phyloP scores from a whole-genome alignment of 345 rosid genomes.

The Euclidium syriacum region DNA sequence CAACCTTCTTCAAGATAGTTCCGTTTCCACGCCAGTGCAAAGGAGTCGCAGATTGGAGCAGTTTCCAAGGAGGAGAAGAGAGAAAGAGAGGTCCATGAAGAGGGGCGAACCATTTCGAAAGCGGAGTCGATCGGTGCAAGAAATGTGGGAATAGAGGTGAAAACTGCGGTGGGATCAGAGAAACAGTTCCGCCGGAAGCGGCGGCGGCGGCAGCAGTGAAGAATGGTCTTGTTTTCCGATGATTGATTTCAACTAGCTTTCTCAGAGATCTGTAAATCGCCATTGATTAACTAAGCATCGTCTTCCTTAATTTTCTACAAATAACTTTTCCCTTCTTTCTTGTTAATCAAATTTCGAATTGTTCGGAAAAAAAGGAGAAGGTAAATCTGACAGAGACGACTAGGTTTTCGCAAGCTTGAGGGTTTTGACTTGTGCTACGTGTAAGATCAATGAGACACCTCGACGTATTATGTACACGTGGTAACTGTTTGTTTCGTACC shows the following conservation, averaged over 20 bases:
- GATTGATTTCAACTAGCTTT: constrained; percentile 29
- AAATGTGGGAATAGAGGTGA: constrained; percentile 30
- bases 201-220: constrained; percentile 30
- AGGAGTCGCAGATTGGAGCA: constrained; percentile 76
- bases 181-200: constrained; percentile 21
- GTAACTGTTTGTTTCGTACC: too few relatives aligned
- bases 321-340: background rate
- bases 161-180: constrained; percentile 29
- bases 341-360: background rate
- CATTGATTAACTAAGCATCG: constrained; percentile 40
- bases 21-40: constrained; percentile 47
- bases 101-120: constrained; percentile 69
- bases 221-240: constrained; percentile 34
- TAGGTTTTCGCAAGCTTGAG: constrained; percentile 20
- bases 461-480: constrained; percentile 8
- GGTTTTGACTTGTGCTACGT: constrained; percentile 24
- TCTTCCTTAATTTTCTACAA: background rate
- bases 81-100: constrained; percentile 74
- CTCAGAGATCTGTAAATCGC: constrained; percentile 47
- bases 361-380: background rate
- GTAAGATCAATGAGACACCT: background rate
- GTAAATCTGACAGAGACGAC: background rate
- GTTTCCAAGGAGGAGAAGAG: constrained; percentile 83
- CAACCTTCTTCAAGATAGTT: constrained; percentile 44
- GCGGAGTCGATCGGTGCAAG: constrained; percentile 16